Evolutionary conservation across 495 filamentous ascomycete genomes (phyloP).

Genomic region (Penicillium waksmanii): DNA sequence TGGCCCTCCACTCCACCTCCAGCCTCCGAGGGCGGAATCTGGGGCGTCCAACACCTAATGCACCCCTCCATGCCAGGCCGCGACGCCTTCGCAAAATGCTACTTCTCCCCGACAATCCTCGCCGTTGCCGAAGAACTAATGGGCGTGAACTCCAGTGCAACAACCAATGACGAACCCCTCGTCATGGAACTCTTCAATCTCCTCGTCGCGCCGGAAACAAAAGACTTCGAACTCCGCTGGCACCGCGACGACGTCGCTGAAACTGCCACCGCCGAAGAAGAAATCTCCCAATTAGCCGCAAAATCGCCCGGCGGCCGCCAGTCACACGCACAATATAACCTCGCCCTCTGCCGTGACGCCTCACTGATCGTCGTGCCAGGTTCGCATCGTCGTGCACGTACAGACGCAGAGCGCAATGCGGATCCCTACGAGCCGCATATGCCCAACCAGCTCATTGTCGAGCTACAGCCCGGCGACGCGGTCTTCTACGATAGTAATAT

Average conservation of each 20-base stretch:
- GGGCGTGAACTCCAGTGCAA: constrained; percentile 29
- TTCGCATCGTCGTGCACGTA: constrained; percentile 67
- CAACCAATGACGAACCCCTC: constrained; percentile 49
- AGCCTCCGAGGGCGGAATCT: constrained; percentile 66
- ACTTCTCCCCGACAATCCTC: constrained; percentile 67
- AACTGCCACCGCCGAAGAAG: constrained; percentile 57
- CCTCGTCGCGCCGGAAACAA: constrained; percentile 65
- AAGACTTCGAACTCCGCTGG: constrained; percentile 71
- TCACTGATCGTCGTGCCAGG: constrained; percentile 73
- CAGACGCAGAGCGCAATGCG: constrained; percentile 63
- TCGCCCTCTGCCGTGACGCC: constrained; percentile 69
- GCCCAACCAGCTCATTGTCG: constrained; percentile 64
- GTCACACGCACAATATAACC: constrained; percentile 78
- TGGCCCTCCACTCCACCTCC: constrained; percentile 60
- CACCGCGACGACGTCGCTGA: constrained; percentile 77
- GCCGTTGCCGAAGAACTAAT: constrained; percentile 60
- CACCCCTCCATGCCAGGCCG: constrained; percentile 66
- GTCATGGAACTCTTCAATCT: constrained; percentile 84
- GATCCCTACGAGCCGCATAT: constrained; percentile 59
- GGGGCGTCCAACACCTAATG: constrained; percentile 84
- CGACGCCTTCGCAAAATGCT: constrained; percentile 58
- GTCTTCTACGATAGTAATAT: constrained; percentile 92
- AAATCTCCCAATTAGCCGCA: constrained; percentile 45
- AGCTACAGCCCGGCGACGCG: constrained; percentile 69
- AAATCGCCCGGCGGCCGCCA: constrained; percentile 51